Base-by-base conservation (phyloP, 1,284 basidiomycete genomes). In the Heliocybe sulcata region DNA sequence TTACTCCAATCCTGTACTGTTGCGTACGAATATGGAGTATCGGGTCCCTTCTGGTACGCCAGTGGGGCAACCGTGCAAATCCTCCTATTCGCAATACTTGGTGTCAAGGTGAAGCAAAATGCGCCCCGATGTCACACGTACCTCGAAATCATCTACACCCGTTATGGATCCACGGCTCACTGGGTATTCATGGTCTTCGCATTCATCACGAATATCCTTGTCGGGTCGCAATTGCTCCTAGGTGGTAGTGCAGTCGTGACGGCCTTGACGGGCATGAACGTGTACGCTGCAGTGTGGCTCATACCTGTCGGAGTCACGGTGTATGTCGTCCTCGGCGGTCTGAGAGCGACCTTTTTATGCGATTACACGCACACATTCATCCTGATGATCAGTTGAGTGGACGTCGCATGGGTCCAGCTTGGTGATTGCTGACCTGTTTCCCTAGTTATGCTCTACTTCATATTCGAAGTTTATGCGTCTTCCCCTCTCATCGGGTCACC, bases 301-400 rank as follows among this genome's bases (percentile, higher is more conserved):
- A 45, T 45, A 20, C 42, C 42, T 20, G 42, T 45, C 42, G 42
- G 42, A 25, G 42, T 45, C 42, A 45, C 42, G 16, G 42, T 45
- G n/a, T 45, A 45, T 16, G 42, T 45, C 42, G 42, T 45, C 42
- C 23, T 45, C n/a, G 42, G 42, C 16, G 42, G 42, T 20, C 23
- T 45, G 42, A 45, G 42, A 45, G 42, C 42, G 23, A 45, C 42
- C 4, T 45, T 45, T 25, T 25, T 45, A 16, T 45, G 42, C 16
- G 42, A 45, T 45, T 45, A 45, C 42, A 45, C 42, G n/a, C 42
- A 45, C 42, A 45, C 42, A 45, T 19, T 45, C 23, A 45, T 45
- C 16, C 42, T 45, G 10, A 45, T 45, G 42, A 45, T 45, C 42
- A 16, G 42, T 45, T 19, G 23, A 25, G 19, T 45, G n/a, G 6